Base-by-base conservation (phyloP, 495 filamentous ascomycete genomes). In the Penicillium pancosmium region DNA sequence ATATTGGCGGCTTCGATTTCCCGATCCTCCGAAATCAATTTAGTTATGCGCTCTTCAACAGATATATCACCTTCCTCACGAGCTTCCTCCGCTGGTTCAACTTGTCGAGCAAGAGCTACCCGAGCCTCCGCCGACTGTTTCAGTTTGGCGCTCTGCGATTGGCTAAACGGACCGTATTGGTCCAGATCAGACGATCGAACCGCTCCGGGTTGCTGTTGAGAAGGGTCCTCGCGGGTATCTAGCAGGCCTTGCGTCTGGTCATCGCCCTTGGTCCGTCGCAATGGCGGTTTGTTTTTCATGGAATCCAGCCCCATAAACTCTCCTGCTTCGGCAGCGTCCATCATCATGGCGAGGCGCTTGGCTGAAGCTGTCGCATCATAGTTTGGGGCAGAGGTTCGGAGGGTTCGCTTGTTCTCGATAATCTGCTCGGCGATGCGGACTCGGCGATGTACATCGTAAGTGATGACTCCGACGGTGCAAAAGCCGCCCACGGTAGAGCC, bases 351-450 rank as follows among this genome's bases (percentile, higher is more conserved):
- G 5, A 80, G 64, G 11, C 75, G 62, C 33, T 58, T 69, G 16
- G 78, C 78, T 7, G 78, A 70, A 35, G 73, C 69, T 2, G 73
- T 76, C 33, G 78, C 78, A 72, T 79, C 71, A 61, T 79, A 78
- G 23, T 75, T 72, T 1, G 78, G 75, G 6, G 76, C 73, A 15
- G 75, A 79, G 18, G 75, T 73, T 50, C 74, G 78, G 15, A 80
- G 55, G 33, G 69, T 70, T 49, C 78, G 70, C 60, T 78, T 79
- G 52, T 75, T 80, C 58, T 76, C 71, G 59, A 78, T 61, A 41
- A 79, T 76, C 50, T 73, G 71, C 55, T 78, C 76, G 50, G 76
- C 77, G 8, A 77, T 61, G 10, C 66, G 57, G 54, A 77, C 70
- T 41, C 76, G 69, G 38, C 74, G 75, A 53, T 78, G 73, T 10